These are phyloP conservation scores for Pneumocystis oryctolagi DNA, from an alignment of 1,139 yeast species.

Conservation along the genomic window DNA sequence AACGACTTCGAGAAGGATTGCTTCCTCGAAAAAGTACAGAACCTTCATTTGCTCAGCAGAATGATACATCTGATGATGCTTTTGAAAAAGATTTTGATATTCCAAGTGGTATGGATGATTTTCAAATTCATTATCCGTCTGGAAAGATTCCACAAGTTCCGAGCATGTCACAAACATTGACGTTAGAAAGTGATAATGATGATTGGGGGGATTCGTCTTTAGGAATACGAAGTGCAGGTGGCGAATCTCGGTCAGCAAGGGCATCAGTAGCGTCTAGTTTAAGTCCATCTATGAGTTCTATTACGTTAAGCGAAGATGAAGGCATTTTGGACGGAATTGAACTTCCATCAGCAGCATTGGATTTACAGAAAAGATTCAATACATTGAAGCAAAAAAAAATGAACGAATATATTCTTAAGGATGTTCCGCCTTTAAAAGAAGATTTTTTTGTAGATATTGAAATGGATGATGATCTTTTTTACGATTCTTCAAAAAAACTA, in stretches of 20 bases:
- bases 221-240: slow-evolving; percentile 2
- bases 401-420: slow-evolving; percentile 2
- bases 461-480: slow-evolving; percentile 11
- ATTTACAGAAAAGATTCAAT: slow-evolving; percentile 9
- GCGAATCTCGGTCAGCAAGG: neutral
- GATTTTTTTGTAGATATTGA: slow-evolving; percentile 15
- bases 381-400: slow-evolving; percentile 4
- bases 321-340: slow-evolving; percentile 15
- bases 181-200: slow-evolving; percentile 7
- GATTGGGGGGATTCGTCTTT: slow-evolving; percentile 10
- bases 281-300: slow-evolving; percentile 5
- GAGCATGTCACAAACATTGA: neutral
- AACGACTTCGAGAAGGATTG: neutral
- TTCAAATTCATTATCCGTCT: neutral
- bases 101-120: neutral
- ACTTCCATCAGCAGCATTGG: slow-evolving; percentile 15
- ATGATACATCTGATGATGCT: neutral
- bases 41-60: neutral
- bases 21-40: neutral
- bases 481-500: neutral
- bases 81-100: neutral
- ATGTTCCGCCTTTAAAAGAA: slow-evolving; percentile 5
- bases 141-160: neutral
- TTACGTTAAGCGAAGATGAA: slow-evolving; percentile 15
- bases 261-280: slow-evolving; percentile 8